Evolutionary conservation across 1,139 yeast species (phyloP).

Genomic region (Debaryomycetaceae sp.): DNA sequence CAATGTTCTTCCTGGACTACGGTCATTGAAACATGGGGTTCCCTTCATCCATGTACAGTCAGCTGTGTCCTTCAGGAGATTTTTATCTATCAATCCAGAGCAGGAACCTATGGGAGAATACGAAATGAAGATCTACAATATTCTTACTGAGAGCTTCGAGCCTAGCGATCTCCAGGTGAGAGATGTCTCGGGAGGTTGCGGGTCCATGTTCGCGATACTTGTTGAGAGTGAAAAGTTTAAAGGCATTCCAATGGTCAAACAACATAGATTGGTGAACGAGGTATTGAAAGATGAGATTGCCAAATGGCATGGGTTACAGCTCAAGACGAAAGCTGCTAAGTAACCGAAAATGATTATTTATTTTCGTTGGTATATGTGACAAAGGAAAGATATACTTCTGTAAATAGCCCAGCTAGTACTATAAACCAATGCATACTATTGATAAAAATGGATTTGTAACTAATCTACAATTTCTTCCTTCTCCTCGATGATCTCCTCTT

Average conservation of each 20-base stretch:
- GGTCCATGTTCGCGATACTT: slow-evolving; percentile 92
- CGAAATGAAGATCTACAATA: slow-evolving; percentile 61
- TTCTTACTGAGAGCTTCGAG: slow-evolving; percentile 49
- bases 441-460: slow-evolving; percentile 5
- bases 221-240: slow-evolving; percentile 73
- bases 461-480: slow-evolving; percentile 74
- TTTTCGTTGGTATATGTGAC: background rate
- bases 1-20: background rate
- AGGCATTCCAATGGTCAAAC: slow-evolving; percentile 82
- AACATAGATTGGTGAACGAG: slow-evolving; percentile 85
- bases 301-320: slow-evolving; percentile 93
- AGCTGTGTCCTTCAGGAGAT: background rate
- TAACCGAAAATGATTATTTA: background rate
- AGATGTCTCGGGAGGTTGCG: slow-evolving; percentile 94
- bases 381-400: background rate
- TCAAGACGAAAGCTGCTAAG: slow-evolving; percentile 60
- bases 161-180: slow-evolving; percentile 64
- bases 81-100: slow-evolving; percentile 6
- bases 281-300: slow-evolving; percentile 79
- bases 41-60: background rate
- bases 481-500: slow-evolving; percentile 70
- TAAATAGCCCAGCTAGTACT: background rate
- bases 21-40: background rate
- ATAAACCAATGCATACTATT: background rate
- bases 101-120: slow-evolving; percentile 51